Evolutionary conservation across 768 basidiomycete species (phyloP).

Genomic region (Lentinula sp.): DNA sequence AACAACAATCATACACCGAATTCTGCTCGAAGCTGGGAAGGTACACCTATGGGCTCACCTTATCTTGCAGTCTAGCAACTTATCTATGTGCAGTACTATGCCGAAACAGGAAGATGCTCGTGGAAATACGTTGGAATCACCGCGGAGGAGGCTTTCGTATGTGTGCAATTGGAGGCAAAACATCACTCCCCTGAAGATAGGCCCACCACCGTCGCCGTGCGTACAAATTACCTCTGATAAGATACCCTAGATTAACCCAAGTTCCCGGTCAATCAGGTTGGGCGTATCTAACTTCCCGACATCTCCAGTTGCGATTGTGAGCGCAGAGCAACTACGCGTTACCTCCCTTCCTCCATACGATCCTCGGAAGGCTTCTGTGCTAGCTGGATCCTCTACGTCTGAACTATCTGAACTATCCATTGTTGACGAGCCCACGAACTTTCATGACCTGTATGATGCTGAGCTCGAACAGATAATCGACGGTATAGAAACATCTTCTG

Average conservation of each 20-base stretch:
- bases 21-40: background rate
- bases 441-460: conserved; percentile 5
- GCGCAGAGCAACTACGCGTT: background rate
- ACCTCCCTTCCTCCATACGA: conserved; percentile 6
- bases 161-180: background rate
- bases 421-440: background rate
- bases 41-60: background rate
- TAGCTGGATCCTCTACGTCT: background rate
- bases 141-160: background rate
- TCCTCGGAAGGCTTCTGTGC: background rate
- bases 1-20: background rate
- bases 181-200: background rate
- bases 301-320: conserved; percentile 3
- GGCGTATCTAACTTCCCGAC: background rate
- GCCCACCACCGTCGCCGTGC: conserved; percentile 3
- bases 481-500: background rate
- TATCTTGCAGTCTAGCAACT: background rate
- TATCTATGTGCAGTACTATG: background rate
- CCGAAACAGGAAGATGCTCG: background rate
- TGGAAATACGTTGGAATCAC: background rate
- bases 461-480: conserved; percentile 6
- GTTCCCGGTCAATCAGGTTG: background rate
- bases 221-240: background rate
- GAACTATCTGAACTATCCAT: background rate
- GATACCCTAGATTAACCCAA: background rate